A percentile compares a stretch with the other conserved stretches of the same genome.
These are phyloP conservation scores for Medicago truncatula DNA, from an alignment of 306 rosid species.

Conservation along the genomic window DNA sequence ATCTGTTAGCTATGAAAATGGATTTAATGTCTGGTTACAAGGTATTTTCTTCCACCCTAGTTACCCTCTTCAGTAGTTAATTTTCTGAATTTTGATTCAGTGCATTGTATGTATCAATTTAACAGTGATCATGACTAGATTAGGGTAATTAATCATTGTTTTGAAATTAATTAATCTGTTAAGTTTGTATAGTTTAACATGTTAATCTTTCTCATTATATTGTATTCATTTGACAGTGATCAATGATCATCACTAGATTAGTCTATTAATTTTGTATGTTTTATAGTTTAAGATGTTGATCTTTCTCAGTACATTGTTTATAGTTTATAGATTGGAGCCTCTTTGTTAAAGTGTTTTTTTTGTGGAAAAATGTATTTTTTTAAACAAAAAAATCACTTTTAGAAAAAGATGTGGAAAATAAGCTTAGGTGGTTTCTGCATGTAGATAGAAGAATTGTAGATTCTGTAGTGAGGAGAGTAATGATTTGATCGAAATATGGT, in stretches of 20 bases:
- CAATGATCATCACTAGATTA: slow-evolving; percentile 8
- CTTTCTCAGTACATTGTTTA: too few relatives aligned
- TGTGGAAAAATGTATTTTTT: too few relatives aligned
- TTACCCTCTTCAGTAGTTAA: not conserved
- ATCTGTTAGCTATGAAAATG: slow-evolving; percentile 59
- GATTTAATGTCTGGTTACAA: slow-evolving; percentile 97
- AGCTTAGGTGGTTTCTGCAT: too few relatives aligned
- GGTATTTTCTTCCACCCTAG: slow-evolving; percentile 46
- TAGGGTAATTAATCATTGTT: not conserved
- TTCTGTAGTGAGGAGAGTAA: too few relatives aligned
- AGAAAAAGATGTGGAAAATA: too few relatives aligned
- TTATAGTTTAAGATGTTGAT: too few relatives aligned
- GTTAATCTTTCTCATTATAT: not conserved
- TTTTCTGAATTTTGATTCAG: slow-evolving; percentile 1
- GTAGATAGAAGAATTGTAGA: too few relatives aligned
- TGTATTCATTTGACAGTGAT: slow-evolving; percentile 3
- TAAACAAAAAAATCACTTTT: too few relatives aligned
- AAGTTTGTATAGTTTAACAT: slow-evolving; percentile 15
- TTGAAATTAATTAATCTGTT: not conserved
- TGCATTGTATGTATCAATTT: slow-evolving; percentile 13
- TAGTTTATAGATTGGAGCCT: too few relatives aligned
- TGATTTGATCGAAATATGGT: too few relatives aligned
- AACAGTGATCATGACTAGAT: slow-evolving; percentile 19
- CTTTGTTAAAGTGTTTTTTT: too few relatives aligned
- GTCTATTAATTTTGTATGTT: not conserved